Percentiles rank a stretch among this genome's conserved stretches.
Evolutionary conservation across 805 yeast species (phyloP).

Genomic region (Tetrapisispora nanseiensis): DNA sequence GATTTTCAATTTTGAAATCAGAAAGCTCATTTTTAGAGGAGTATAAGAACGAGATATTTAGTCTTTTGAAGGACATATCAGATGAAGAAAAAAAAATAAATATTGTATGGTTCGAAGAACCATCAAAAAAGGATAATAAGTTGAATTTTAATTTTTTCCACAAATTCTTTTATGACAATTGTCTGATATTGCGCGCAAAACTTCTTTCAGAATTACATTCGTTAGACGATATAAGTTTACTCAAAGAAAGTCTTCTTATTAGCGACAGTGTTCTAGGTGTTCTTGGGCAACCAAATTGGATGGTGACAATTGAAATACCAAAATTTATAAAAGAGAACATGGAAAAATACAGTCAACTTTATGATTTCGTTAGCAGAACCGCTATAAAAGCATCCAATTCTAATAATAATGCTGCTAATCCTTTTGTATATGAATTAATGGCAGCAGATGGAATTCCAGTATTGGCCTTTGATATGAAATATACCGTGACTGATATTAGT

Average conservation of each 20-base stretch:
- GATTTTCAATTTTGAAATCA: slow-evolving; percentile 46
- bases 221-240: slow-evolving; percentile 11
- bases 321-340: slow-evolving; percentile 39
- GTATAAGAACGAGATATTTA: slow-evolving; percentile 32
- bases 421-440: slow-evolving; percentile 50
- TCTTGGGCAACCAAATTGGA: slow-evolving; percentile 49
- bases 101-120: slow-evolving; percentile 10
- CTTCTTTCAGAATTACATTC: slow-evolving; percentile 6
- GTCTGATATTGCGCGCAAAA: not conserved
- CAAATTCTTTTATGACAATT: slow-evolving; percentile 37
- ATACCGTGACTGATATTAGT: slow-evolving; percentile 26
- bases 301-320: slow-evolving; percentile 46
- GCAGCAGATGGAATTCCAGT: slow-evolving; percentile 64
- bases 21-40: slow-evolving; percentile 34
- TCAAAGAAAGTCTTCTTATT: slow-evolving; percentile 25
- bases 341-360: slow-evolving; percentile 41
- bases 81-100: slow-evolving; percentile 14
- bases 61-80: slow-evolving; percentile 34
- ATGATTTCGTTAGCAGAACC: slow-evolving; percentile 64
- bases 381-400: slow-evolving; percentile 41
- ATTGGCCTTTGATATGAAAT: slow-evolving; percentile 40
- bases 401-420: slow-evolving; percentile 15
- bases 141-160: slow-evolving; percentile 35
- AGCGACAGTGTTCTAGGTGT: slow-evolving; percentile 37
- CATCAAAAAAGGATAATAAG: not conserved